Conservation (phyloP, 345 rosid species). For the Eucalyptus guilfoylei region DNA sequence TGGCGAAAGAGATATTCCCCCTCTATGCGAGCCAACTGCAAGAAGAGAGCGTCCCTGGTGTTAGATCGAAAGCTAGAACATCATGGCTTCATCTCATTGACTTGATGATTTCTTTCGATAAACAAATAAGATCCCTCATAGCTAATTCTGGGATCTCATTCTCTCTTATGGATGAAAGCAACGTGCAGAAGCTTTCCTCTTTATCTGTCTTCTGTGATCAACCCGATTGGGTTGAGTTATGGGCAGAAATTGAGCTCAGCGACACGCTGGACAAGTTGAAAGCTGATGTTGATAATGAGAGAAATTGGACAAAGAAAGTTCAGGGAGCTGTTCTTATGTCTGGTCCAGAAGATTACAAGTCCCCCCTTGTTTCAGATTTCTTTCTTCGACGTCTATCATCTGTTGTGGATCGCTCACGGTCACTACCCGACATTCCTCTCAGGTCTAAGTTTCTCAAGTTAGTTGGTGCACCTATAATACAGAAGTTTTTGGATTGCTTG, state of each 20-base stretch:
- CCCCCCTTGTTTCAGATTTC: conserved; percentile 52
- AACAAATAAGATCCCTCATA: conserved; percentile 56
- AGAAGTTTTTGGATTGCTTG: conserved; percentile 49
- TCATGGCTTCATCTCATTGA: conserved; percentile 90
- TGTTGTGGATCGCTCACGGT: conserved; percentile 54
- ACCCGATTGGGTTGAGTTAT: conserved; percentile 84
- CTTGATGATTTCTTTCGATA: conserved; percentile 84
- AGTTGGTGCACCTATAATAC: conserved; percentile 51
- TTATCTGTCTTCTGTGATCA: conserved; percentile 79
- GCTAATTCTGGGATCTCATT: conserved; percentile 64
- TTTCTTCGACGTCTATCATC: conserved; percentile 45
- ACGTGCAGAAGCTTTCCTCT: conserved; percentile 60
- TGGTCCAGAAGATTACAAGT: conserved; percentile 46
- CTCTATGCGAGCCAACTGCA: conserved; percentile 44
- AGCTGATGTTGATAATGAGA: conserved; percentile 41
- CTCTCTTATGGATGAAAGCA: conserved; percentile 63
- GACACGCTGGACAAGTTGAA: conserved; percentile 56
- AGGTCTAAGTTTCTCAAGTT: conserved; percentile 70
- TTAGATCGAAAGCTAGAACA: conserved; percentile 41
- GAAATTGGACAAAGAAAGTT: conserved; percentile 64
- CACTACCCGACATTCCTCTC: conserved; percentile 40
- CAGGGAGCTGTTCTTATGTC: conserved; percentile 42
- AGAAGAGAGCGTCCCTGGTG: conserved; percentile 28
- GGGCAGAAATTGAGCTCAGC: conserved; percentile 79
- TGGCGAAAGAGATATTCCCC: conserved; percentile 75